Evolutionary conservation across 2,329 filamentous ascomycete species (phyloP).

Genomic region (Beauveria sp.): DNA sequence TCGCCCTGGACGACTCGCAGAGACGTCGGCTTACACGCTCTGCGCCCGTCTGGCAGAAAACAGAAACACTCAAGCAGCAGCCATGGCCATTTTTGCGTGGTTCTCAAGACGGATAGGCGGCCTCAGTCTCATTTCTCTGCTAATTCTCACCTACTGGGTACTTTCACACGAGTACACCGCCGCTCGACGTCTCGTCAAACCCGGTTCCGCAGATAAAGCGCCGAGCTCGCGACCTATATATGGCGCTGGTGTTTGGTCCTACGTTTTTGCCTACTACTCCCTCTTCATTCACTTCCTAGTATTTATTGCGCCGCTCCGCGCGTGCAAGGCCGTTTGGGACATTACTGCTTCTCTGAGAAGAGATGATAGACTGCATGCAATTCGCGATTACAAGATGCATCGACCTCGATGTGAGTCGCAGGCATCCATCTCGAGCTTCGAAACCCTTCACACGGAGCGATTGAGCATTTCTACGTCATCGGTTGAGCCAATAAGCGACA

Average conservation of each 20-base stretch:
- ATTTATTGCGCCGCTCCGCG: conserved; percentile 54
- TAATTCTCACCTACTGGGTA: conserved; percentile 46
- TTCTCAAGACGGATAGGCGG: conserved; percentile 46
- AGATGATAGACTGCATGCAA: conserved; percentile 34
- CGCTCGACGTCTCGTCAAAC: conserved; percentile 26
- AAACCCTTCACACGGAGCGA: conserved; percentile 39
- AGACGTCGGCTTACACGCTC: not conserved
- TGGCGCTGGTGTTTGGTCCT: conserved; percentile 42
- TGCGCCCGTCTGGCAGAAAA: not conserved
- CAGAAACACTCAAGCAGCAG: no score
- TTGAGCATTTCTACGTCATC: conserved; percentile 39
- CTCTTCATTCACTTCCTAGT: conserved; percentile 58
- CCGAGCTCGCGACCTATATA: conserved; percentile 22
- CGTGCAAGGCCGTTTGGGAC: conserved; percentile 53
- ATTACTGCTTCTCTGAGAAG: conserved; percentile 44
- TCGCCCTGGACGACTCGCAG: no score
- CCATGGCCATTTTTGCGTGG: conserved; percentile 50
- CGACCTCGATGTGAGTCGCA: conserved; percentile 48
- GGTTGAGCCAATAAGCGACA: conserved; percentile 43
- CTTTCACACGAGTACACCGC: conserved; percentile 41
- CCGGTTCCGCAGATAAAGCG: conserved; percentile 11
- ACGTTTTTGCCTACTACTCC: conserved; percentile 56
- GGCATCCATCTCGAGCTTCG: conserved; percentile 48
- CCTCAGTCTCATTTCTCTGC: conserved; percentile 43
- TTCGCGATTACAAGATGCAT: conserved; percentile 38